Base-by-base conservation (phyloP, 169 alveolate species). In the Cryptosporidium felis region DNA sequence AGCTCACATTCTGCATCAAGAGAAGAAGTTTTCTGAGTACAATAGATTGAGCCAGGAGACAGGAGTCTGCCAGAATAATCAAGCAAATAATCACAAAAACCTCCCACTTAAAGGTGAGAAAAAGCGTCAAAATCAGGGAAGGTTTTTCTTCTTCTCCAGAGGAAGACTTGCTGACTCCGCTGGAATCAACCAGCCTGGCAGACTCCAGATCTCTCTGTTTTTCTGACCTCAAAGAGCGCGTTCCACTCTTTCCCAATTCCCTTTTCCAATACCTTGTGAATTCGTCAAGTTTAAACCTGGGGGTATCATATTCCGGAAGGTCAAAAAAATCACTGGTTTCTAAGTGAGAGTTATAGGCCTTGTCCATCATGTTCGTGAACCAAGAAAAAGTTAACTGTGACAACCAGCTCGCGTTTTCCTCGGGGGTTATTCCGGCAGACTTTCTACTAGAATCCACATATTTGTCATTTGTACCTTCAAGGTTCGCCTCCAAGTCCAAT, bases 351-450 rank as follows among this genome's bases (percentile, higher is more conserved):
- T 16, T 53, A 38, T 74, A 74, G n/a, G 85, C 85, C 23, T 74
- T 56, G 32, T 74, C 85, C 85, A 74, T 74, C 5, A 74, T 32
- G 23, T 46, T 34, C 14, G 82, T 81, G 42, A 81, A 58, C 90
- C 90, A 81, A 12, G 85, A 66, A 49, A 81, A 81, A 12, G 90
- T 81, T 21, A 81, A 53, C 42, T 40, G 60, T 30, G 90, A 81
- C 60, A 62, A 14, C 90, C 90, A 81, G 40, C 41, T 62, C 59
- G 82, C 82, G 56, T 30, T 59, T 21, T 42, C 80, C 53, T 81
- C 90, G 0, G 82, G 82, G 23, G 58, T 62, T 14, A 44, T 38
- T 28, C 80, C 82, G 3, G 41, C 18, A 30, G 56, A 62, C 18
- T 62, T 30, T 4, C 42, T 23, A 10, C 44, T n/a, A 9, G 80